Evolutionary conservation across 805 yeast genomes (phyloP), one percentile per base, ranked within the genome.

Genomic region (Metschnikowia gelsemii): DNA sequence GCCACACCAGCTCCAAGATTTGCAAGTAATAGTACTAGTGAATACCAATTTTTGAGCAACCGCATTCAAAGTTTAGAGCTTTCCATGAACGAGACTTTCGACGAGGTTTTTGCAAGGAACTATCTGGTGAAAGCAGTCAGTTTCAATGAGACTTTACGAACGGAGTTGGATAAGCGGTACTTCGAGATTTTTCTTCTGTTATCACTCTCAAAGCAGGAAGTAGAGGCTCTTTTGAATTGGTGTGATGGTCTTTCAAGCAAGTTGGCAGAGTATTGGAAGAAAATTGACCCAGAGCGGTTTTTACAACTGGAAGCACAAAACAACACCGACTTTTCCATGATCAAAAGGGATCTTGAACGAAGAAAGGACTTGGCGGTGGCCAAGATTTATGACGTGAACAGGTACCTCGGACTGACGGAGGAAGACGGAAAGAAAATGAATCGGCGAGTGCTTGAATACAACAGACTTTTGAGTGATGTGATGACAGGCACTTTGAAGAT

Each of bases 391-490:
- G 44, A 40, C 26, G n/a, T 13, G 11, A 40, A 16, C 1, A 18
- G 44, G 14, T 30, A 40, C 20, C 21, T 40, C 17, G 44, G 44
- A 6, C 39, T 35, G 44, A 17, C 32, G 2, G 44, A 40, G 7
- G 17, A 18, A 3, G 19, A 8, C 3, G 44, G 40, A n/a, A 40
- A 40, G 26, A 11, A 17, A 12, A 30, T 40, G 11, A 24, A 30
- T 21, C 35, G 30, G 24, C 25, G 35, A n/a, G 14, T 35, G 18
- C 17, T 35, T 11, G 44, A 40, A 8, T 11, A 30, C n/a, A 26
- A 40, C 14, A 29, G 29, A 8, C n/a, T n/a, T n/a, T n/a, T n/a
- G 22, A 11, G 4, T 5, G 33, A 11, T 5, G 19, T 9, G 35
- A 40, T 9, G 11, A 13, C 3, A 11, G 11, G 3, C 13, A 17